A percentile compares a stretch with the other conserved stretches of the same genome.
phyloP scores from a whole-genome alignment of 495 filamentous ascomycete genomes.

The Aspergillus egyptiacus region DNA sequence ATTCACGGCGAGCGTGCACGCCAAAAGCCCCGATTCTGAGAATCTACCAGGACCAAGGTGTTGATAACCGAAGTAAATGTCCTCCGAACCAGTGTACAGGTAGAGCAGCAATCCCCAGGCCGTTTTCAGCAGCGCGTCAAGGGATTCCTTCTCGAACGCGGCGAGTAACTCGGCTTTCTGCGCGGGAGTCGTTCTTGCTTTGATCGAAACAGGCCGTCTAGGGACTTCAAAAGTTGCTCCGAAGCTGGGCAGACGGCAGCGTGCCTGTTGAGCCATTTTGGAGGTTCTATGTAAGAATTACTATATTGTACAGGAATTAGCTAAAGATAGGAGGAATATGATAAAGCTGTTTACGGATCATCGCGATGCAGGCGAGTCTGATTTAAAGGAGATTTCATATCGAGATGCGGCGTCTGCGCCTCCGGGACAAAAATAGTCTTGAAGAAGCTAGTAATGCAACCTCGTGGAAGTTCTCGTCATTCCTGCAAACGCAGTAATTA shows the following conservation, averaged over 20 bases:
- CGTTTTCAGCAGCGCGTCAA: constrained; percentile 38
- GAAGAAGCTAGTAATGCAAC: constrained; percentile 12
- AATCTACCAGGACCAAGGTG: constrained; percentile 26
- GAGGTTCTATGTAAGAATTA: constrained; percentile 13
- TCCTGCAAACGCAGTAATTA: constrained; percentile 3
- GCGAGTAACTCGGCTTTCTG: constrained; percentile 33
- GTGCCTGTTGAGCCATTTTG: constrained; percentile 33
- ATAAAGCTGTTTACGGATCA: background rate
- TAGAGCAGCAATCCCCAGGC: constrained; percentile 52
- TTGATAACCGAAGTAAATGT: constrained; percentile 53
- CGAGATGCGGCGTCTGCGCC: constrained; percentile 6
- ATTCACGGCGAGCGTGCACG: constrained; percentile 25
- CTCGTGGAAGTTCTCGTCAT: constrained; percentile 5
- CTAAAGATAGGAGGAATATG: background rate
- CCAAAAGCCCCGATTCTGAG: constrained; percentile 17
- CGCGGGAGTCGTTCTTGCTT: constrained; percentile 26
- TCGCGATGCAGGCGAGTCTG: background rate
- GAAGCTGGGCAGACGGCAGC: constrained; percentile 36
- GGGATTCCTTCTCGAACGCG: constrained; percentile 26
- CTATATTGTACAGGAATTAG: background rate
- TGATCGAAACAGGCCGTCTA: constrained; percentile 35
- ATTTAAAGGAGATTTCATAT: constrained; percentile 13
- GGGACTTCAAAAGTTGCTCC: constrained; percentile 26
- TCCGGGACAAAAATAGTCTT: constrained; percentile 12
- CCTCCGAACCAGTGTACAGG: constrained; percentile 47